Base-by-base conservation (phyloP, 257 asterid genomes). In the Cynanchum wilfordii region DNA sequence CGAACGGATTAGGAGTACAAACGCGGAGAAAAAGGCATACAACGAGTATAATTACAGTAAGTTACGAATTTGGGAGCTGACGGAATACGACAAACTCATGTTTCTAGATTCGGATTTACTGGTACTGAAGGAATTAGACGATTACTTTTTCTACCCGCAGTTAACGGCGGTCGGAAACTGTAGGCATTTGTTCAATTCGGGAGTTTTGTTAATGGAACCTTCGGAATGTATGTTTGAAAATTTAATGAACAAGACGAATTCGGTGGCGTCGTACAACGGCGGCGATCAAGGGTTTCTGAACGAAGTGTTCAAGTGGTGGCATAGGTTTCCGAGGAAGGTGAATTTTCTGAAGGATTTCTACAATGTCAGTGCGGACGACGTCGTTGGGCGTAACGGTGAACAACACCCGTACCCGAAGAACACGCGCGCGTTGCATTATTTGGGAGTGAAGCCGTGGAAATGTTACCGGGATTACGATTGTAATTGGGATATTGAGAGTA, bases 1-100 rank as follows among this genome's bases (percentile, higher is more conserved):
- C 29, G 19, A 76, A 30, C 81, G 96, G 4, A 86, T 92, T 38
- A 81, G 86, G 30, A 90, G 88, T 63, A 89, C 96, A 13, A 68
- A 77, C 9, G 81, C 96, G 0, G 19, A 50, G 20, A 80, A 72
- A 33, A 50, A 76, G 19, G 67, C 95, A 19, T 90, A 90, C 72
- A 92, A 90, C 49, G 90, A 88, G 59, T 90, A 90, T 88, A 92
- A 92, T 60, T 92, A 90, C 82, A 90, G 95, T 91, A 92, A 92
- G 82, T 92, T 92, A 22, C 68, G 91, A 0, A 82, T 90, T 4
- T 92, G 96, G 92, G 87, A 87, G 71, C 95, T 90, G 9, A 73
- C 6, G 0, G 85, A 87, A 15, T 92, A 90, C 13, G 90, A 87
- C 70, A 90, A 83, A 52, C 75, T 88, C 73, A 77, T 92, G 64